Evolutionary conservation across 148 eudicot genomes (phyloP).

Genomic region (Talinum fruticosum): DNA sequence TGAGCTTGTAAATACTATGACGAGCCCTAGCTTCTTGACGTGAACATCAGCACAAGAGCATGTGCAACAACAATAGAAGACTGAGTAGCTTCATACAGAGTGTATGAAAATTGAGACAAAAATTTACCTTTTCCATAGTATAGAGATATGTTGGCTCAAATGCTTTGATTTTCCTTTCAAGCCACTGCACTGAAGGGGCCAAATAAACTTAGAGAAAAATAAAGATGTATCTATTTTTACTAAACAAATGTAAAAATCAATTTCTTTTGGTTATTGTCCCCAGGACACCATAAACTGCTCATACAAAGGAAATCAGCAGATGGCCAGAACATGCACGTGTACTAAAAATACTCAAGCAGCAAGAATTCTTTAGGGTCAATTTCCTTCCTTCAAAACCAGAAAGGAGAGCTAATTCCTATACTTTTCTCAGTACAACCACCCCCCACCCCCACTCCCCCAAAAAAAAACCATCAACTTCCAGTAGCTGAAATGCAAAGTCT

Average conservation of each 20-base stretch:
- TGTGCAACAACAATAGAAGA: neutral
- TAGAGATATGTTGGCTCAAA: constrained; percentile 91
- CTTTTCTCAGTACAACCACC: too few species aligned
- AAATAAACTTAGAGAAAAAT: constrained; percentile 29
- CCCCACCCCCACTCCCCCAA: too few species aligned
- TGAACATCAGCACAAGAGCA: constrained; percentile 10
- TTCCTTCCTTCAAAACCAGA: neutral
- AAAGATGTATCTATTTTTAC: neutral
- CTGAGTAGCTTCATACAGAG: neutral
- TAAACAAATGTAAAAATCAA: neutral
- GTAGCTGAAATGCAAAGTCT: neutral
- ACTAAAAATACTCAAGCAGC: neutral
- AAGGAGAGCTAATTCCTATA: neutral
- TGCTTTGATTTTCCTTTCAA: constrained; percentile 77
- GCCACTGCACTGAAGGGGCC: constrained; percentile 80
- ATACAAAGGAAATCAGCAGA: constrained; percentile 1
- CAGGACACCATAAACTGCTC: neutral
- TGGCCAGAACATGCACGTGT: constrained; percentile 9
- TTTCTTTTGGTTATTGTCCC: neutral
- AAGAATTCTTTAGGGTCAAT: neutral
- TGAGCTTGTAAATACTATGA: too few species aligned
- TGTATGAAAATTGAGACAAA: neutral
- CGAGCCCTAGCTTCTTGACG: too few species aligned
- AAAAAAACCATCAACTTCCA: neutral
- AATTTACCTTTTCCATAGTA: constrained; percentile 78